Evolutionary conservation across 495 filamentous ascomycete genomes (phyloP).

Genomic region (Hypomontagnella submonticulosa): DNA sequence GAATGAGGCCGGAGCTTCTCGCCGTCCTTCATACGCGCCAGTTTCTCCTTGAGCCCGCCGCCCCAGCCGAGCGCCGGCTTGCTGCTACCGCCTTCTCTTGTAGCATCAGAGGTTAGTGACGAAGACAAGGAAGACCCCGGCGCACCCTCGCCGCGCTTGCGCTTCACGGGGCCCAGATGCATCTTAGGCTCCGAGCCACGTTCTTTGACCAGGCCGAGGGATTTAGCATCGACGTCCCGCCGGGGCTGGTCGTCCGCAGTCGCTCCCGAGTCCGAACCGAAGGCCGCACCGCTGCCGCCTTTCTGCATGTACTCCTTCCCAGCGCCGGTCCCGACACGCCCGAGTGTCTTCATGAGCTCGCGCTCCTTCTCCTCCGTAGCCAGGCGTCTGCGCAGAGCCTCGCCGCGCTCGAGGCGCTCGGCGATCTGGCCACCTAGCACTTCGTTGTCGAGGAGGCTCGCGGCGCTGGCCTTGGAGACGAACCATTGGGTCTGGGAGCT

Average conservation of each 20-base stretch:
- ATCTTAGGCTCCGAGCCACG: conserved; percentile 65
- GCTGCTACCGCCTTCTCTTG: conserved; percentile 1
- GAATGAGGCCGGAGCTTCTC: conserved; percentile 51
- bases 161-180: conserved; percentile 77
- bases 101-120: too few species aligned
- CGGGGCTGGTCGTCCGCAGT: conserved; percentile 32
- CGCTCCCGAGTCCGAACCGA: conserved; percentile 12
- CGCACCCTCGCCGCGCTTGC: conserved; percentile 65
- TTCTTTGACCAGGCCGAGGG: conserved; percentile 67
- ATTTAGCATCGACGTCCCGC: conserved; percentile 55
- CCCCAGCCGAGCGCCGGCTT: conserved; percentile 61
- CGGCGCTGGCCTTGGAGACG: conserved; percentile 64
- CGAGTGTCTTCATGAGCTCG: conserved; percentile 79
- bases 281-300: neutral
- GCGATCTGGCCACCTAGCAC: conserved; percentile 63
- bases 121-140: conserved; percentile 23
- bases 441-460: conserved; percentile 75
- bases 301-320: conserved; percentile 80
- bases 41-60: conserved; percentile 55
- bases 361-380: conserved; percentile 80
- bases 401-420: conserved; percentile 67
- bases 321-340: conserved; percentile 68
- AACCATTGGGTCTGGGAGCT: conserved; percentile 68
- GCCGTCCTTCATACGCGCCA: conserved; percentile 65
- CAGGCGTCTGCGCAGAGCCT: conserved; percentile 73